Conservation (phyloP, 768 basidiomycete genomes). For the Clathrus columnatus region DNA sequence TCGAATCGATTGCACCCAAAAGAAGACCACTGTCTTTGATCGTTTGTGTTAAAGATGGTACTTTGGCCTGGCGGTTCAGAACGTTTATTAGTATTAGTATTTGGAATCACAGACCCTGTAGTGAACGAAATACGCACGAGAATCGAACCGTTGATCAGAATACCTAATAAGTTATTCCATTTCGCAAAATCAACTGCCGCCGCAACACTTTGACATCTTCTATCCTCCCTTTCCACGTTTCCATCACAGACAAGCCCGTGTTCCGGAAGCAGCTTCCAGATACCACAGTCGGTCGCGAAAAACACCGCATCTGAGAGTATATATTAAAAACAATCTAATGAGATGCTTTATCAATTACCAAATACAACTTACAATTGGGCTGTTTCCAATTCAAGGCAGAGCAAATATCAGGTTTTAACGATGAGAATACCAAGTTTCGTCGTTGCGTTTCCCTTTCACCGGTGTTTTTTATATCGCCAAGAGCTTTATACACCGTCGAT, state of each 20-base stretch:
- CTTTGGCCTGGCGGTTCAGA: constrained; percentile 50
- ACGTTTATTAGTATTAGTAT: too few species aligned
- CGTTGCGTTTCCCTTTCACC: constrained; percentile 42
- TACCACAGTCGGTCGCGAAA: constrained; percentile 83
- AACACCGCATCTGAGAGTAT: constrained; percentile 77
- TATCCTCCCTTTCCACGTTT: constrained; percentile 25
- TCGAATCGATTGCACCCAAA: constrained; percentile 71
- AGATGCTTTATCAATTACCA: constrained; percentile 6
- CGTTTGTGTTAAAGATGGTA: constrained; percentile 82
- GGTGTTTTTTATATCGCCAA: constrained; percentile 23
- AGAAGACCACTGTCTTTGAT: constrained; percentile 85
- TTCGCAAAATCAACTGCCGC: constrained; percentile 92
- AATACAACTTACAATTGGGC: constrained; percentile 72
- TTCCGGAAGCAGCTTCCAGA: constrained; percentile 25
- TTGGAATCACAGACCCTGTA: constrained; percentile 4
- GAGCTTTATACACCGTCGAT: constrained; percentile 65
- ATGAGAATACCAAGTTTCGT: constrained; percentile 83
- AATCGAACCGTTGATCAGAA: constrained; percentile 80
- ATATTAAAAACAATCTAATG: constrained; percentile 12
- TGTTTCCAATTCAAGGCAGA: constrained; percentile 97
- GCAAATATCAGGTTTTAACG: constrained; percentile 85
- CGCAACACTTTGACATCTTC: constrained; percentile 58
- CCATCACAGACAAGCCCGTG: constrained; percentile 15
- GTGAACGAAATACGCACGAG: constrained; percentile 48
- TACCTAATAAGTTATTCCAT: constrained; percentile 84